A percentile compares a stretch with the other conserved stretches of the same genome.
phyloP scores from a whole-genome alignment of 805 yeast genomes.

The Metschnikowia hibisci region DNA sequence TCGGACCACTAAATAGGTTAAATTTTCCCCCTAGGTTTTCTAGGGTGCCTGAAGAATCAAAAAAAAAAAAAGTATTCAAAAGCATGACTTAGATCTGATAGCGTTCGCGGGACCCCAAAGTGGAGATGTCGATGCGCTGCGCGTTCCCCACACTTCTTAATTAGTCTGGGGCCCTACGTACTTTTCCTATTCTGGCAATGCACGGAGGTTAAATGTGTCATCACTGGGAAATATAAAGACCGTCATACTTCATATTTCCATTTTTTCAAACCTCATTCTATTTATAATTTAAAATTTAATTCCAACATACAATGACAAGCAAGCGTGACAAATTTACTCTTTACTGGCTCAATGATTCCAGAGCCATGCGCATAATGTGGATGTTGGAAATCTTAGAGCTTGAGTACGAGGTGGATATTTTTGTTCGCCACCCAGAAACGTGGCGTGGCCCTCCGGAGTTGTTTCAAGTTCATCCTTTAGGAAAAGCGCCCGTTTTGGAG shows the following conservation, averaged over 20 bases:
- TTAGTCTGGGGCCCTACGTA: constrained; percentile 3
- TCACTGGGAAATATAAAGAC: neutral
- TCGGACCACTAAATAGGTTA: neutral
- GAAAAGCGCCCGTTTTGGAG: constrained; percentile 60
- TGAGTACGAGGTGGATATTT: constrained; percentile 51
- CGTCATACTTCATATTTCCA: neutral
- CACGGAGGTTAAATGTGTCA: neutral
- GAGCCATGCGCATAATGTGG: constrained; percentile 63
- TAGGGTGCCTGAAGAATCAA: no score
- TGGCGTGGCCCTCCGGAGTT: constrained; percentile 41
- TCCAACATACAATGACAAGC: neutral
- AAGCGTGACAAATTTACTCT: constrained; percentile 16
- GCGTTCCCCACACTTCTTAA: constrained; percentile 6
- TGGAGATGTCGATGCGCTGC: neutral
- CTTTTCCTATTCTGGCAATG: constrained; percentile 5
- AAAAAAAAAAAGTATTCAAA: no score
- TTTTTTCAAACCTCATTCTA: neutral
- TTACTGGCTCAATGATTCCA: constrained; percentile 47
- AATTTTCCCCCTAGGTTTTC: no score
- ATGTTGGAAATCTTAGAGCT: constrained; percentile 56
- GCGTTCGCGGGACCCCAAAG: no score
- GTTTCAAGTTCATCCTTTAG: constrained; percentile 54
- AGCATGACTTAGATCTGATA: no score
- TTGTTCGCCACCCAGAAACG: constrained; percentile 45
- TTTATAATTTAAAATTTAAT: neutral